Evolutionary conservation across 164 flowering plant genomes (phyloP), one percentile per base, ranked within the genome.

Genomic region (Chimonanthus salicifolius): DNA sequence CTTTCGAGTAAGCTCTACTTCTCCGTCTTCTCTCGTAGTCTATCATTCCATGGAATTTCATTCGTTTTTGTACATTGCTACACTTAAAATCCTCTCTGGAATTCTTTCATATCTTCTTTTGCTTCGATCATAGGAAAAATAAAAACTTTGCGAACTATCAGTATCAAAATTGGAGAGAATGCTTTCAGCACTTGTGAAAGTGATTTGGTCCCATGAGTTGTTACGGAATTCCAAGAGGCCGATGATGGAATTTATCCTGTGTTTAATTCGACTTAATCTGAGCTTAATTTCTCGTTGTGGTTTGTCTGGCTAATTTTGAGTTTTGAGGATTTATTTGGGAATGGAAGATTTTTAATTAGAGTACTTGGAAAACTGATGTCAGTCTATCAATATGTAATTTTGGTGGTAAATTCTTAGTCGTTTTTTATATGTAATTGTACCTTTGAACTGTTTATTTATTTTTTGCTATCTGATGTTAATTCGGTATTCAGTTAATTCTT

Each of bases 1-100:
- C 49, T 20, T 20, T 3, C 20, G 6, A 46, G n/a, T 60, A 65
- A 78, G 72, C 65, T 69, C 70, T 47, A n/a, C n/a, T 45, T 20
- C 33, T 47, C 16, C 51, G 43, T 44, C 47, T 21, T 54, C 16
- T 54, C 3, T 51, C 9, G 16, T 47, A 16, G 15, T 65, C 47
- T 66, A n/a, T 9, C 47, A 63, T 66, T 11, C 9, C n/a, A 7
- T 66, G 68, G 45, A 66, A 44, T 45, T 43, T 21, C 9, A 18
- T 5, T 8, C 2, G 11, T 33, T 20, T 20, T 20, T 20, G 21
- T 20, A 20, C 21, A 20, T 20, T 20, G 21, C 21, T 20, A 20
- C 21, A 20, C 21, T 20, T 58, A 8, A 11, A 10, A 4, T 4
- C 8, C 44, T 10, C 66, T 3, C 44, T 62, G 43, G 7, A 16